Conservation (phyloP, 2,329 filamentous ascomycete genomes). For the Fusarium euwallaceae region DNA sequence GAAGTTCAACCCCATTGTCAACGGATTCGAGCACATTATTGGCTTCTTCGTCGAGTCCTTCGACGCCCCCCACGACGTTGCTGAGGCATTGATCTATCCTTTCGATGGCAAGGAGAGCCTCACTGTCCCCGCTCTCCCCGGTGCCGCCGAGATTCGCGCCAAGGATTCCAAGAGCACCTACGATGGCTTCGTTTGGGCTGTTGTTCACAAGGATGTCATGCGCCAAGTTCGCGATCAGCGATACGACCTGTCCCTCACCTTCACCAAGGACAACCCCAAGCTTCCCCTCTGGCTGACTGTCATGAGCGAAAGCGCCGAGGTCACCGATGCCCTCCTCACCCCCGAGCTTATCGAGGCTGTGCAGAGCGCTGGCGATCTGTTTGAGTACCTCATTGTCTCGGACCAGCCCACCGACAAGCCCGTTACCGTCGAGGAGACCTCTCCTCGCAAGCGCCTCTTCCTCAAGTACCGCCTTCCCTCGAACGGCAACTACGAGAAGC, state of each 20-base stretch:
- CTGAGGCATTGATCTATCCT: conserved; percentile 84
- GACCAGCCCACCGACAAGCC: conserved; percentile 93
- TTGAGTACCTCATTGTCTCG: conserved; percentile 89
- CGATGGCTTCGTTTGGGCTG: conserved; percentile 93
- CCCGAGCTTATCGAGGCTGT: conserved; percentile 88
- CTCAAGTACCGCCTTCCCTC: conserved; percentile 80
- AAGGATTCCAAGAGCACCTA: conserved; percentile 76
- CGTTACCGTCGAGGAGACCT: conserved; percentile 83
- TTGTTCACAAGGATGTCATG: conserved; percentile 97
- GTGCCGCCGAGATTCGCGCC: conserved; percentile 66
- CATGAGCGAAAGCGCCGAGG: conserved; percentile 97
- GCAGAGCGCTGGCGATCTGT: conserved; percentile 78
- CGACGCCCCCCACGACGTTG: conserved; percentile 74
- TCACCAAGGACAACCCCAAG: conserved; percentile 92
- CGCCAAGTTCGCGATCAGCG: conserved; percentile 89
- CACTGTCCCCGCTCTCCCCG: conserved; percentile 76
- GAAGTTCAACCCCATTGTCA: conserved; percentile 83
- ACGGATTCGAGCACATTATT: conserved; percentile 72
- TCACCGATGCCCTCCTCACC: conserved; percentile 89
- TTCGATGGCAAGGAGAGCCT: conserved; percentile 93
- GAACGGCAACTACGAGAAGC: conserved; percentile 71
- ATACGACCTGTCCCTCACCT: conserved; percentile 93
- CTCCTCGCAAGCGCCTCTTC: conserved; percentile 87
- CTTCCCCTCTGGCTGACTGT: conserved; percentile 90
- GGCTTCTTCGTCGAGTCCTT: conserved; percentile 86